Evolutionary conservation across 2,329 filamentous ascomycete genomes (phyloP), one percentile per base, ranked within the genome.

Genomic region (Trichoderma semiorbis): DNA sequence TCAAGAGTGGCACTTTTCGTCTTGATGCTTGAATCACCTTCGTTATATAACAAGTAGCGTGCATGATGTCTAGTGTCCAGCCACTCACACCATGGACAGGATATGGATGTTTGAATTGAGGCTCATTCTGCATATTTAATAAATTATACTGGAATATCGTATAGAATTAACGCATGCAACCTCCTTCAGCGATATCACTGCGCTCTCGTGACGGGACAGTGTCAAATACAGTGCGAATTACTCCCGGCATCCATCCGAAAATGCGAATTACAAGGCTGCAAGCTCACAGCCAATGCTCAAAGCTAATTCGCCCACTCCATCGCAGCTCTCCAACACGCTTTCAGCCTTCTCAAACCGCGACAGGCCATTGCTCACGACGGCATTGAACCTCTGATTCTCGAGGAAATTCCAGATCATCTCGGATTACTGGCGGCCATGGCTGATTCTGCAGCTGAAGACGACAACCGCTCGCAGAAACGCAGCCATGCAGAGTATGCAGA

Each of bases 401-500:
- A 21, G 10, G 50, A 18, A n/a, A 14, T 4, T 28, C 3, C 16
- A 8, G 11, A 28, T n/a, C 16, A 24, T n/a, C 21, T 53, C 30
- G 7, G 18, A 18, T 14, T 24, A 24, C 21, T n/a, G 11, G 43
- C n/a, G 36, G 14, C 63, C 7, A 73, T 75, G 74, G 50, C 71
- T 21, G 78, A 79, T 5, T 57, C 76, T 14, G 66, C 75, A 16
- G 58, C 74, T 39, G 80, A 82, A 21, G 79, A 81, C 28, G 79
- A 81, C 47, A 77, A 76, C 68, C 77, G 77, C 74, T 78, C 79
- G 34, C 80, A 83, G 75, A 84, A 84, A 80, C 85, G 90, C 73
- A 87, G 84, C 74, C 87, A 89, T 76, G 85, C 86, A 32, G 87
- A 88, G 55, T 85, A 88, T 67, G 83, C 85, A 28, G 84, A 82